Conservation (phyloP, 169 alveolate genomes). For the Perkinsus chesapeaki region DNA sequence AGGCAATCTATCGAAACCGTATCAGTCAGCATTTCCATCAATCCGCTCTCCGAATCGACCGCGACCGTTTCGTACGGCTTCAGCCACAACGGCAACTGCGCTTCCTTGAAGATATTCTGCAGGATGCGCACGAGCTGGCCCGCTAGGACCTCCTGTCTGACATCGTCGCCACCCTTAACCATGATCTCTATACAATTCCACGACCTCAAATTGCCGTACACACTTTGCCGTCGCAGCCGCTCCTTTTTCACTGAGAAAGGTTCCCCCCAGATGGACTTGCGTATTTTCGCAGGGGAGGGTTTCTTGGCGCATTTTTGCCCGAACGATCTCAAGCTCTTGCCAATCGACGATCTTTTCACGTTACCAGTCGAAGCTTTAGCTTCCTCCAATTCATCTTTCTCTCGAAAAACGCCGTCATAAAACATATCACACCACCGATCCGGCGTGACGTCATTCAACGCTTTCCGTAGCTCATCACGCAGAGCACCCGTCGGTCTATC, state of each 20-base stretch:
- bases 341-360: no score
- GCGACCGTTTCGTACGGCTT: slow-evolving; percentile 65
- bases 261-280: slow-evolving; percentile 58
- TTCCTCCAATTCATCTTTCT: not conserved
- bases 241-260: slow-evolving; percentile 56
- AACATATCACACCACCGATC: not conserved
- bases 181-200: slow-evolving; percentile 85
- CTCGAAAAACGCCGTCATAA: not conserved
- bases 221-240: slow-evolving; percentile 52
- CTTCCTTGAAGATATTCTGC: slow-evolving; percentile 73
- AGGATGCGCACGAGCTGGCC: slow-evolving; percentile 82
- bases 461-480: not conserved
- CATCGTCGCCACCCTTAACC: slow-evolving; percentile 92
- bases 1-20: slow-evolving; percentile 59
- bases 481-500: not conserved
- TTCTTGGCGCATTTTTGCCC: no score
- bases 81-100: slow-evolving; percentile 43
- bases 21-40: slow-evolving; percentile 47
- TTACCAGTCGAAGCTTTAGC: not conserved
- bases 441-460: not conserved
- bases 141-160: slow-evolving; percentile 89
- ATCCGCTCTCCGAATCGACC: slow-evolving; percentile 54
- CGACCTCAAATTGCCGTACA: slow-evolving; percentile 67
- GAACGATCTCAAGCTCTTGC: no score
- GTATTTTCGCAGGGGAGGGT: no score